Base-by-base conservation (phyloP, 2,329 filamentous ascomycete genomes). In the Knoxdaviesia proteae region DNA sequence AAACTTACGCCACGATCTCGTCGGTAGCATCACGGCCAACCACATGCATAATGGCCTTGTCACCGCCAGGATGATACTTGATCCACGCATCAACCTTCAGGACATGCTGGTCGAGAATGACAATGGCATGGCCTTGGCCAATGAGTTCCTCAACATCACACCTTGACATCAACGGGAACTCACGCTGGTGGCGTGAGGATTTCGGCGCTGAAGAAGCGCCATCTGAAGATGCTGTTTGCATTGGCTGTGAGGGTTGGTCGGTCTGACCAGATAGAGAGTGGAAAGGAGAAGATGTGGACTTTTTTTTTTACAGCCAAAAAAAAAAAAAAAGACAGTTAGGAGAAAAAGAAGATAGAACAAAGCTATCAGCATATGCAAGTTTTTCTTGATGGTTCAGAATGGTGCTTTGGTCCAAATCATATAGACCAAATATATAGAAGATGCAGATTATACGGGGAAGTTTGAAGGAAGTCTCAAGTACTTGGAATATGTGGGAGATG, bases 11-110 rank as follows among this genome's bases (percentile, higher is more conserved):
- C 58, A 80, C 84, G 47, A 96, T 78, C 61, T 96, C 90, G 58
- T 94, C 87, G 7, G 88, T 94, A 41, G 84, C 88, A 72, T 94
- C 86, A 60, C 80, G 75, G 47, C 86, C 86, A 47, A 96, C 74
- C 84, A 94, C 90, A 56, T 98, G 90, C 56, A 75, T 66, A 49
- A 98, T 92, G 43, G 88, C 74, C 61, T 86, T 90, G 52, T 88
- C 78, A 51, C 90, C 90, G 45, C 90, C 90, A 8, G 90, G 90
- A 54, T 96, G 90, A 54, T 82, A 94, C 42, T 74, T 74, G 42
- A 92, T 63, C 84, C 86, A 98, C 36, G 79, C 69, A 58, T 96
- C 88, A 33, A 84, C 77, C 61, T 86, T 94, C 50, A 96, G 61
- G 7, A 94, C 86, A 52, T 76, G 74, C 46, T 75, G 69, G 51